These are phyloP conservation scores for Colletotrichum karsti DNA, from an alignment of 2,329 filamentous ascomycete genomes.

Conservation along the genomic window DNA sequence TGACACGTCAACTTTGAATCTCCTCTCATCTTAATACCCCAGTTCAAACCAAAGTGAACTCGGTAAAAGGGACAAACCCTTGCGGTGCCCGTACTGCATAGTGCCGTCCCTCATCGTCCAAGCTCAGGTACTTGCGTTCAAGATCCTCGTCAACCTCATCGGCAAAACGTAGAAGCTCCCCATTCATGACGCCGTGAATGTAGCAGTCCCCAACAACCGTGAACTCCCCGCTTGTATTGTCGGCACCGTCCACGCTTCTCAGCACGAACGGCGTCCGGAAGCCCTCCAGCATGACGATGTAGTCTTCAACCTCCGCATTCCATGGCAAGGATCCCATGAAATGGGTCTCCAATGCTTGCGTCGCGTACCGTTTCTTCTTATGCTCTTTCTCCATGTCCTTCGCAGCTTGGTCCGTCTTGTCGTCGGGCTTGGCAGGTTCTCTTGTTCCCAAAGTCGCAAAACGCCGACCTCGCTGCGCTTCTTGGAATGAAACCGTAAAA, in stretches of 20 bases:
- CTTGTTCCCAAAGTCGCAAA: conserved; percentile 5
- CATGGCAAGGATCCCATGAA: conserved; percentile 2
- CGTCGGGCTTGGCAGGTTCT: not conserved
- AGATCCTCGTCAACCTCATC: not conserved
- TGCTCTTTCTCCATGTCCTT: not conserved
- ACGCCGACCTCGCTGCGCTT: conserved; percentile 9
- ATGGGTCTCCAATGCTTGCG: not conserved
- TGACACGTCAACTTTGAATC: too few species aligned
- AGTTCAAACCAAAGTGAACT: not conserved
- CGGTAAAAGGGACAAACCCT: not conserved
- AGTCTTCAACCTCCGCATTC: conserved; percentile 32
- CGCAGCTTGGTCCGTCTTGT: not conserved
- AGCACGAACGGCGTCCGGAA: conserved; percentile 43
- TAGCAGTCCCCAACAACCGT: conserved; percentile 4
- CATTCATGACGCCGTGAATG: conserved; percentile 2
- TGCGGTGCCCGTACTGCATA: not conserved
- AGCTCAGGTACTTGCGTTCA: not conserved
- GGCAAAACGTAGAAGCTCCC: not conserved
- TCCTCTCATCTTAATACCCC: too few species aligned
- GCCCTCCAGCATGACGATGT: conserved; percentile 41
- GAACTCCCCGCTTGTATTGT: not conserved
- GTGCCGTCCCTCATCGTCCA: not conserved
- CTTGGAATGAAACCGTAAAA: conserved; percentile 8
- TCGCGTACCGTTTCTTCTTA: too few species aligned
- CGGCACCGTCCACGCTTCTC: conserved; percentile 11